Evolutionary conservation across 768 basidiomycete species (phyloP), one percentile per base, ranked within the genome.

Genomic region (Leccinum rimulosum): DNA sequence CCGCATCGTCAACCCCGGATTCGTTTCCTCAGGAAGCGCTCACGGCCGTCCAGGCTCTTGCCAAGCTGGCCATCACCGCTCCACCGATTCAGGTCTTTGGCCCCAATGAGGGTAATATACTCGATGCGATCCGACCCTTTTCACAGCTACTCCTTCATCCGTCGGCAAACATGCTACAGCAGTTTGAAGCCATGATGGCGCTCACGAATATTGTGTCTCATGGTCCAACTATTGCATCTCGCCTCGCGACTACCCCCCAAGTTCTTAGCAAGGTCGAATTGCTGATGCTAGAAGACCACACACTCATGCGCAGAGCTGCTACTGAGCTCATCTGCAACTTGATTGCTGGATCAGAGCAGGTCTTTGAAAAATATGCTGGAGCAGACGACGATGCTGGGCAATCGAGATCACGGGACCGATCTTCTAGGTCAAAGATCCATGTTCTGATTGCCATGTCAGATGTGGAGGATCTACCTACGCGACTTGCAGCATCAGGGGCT

Each of bases 121-220:
- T 88, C 67, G 93, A 98, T 69, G 86, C 86, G n/a, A 85, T 97
- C 57, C 82, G 87, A 2, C 95, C 95, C 0, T 78, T 98, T 52
- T 83, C 89, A 9, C 69, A 85, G 30, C 76, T 97, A 56, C 78
- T 98, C 36, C 82, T 84, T 43, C 85, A 89, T 67, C 74, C 84
- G 1, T 80, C 84, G 0, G 83, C 92, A 9, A 86, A 75, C 50
- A 81, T 90, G 35, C 77, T 98, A 6, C 93, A 97, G 68, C 82
- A 83, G 43, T 99, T 99, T 67, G 97, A 99, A 73, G 86, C 87
- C 4, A 79, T 95, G 65, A 98, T 98, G 96, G 95, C 94, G 1
- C 79, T 99, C 54, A 99, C 97, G 8, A 99, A 99, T 70, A 76
- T 98, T 47, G 87, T 96, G 0, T 95, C 94, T 17, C 81, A 91